Conservation (phyloP, 2,329 filamentous ascomycete genomes). For the Fusarium sublunatum region DNA sequence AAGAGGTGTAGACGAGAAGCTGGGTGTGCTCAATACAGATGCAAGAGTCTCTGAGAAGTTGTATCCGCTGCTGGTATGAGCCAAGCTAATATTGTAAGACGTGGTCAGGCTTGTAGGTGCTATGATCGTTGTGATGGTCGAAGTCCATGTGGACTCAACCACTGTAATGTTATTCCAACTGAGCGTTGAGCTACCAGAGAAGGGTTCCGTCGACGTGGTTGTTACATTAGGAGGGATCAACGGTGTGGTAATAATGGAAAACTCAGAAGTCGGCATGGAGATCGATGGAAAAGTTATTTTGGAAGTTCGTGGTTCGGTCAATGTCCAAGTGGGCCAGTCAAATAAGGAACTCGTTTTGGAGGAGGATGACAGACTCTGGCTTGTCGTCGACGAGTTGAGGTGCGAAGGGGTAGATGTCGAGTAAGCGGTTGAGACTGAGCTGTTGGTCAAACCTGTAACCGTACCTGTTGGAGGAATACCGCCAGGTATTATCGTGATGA, state of each 20-base stretch:
- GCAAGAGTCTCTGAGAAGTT: slow-evolving; percentile 19
- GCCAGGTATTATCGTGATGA: slow-evolving; percentile 36
- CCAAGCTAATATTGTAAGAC: slow-evolving; percentile 14
- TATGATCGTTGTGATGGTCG: slow-evolving; percentile 30
- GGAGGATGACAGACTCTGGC: not conserved
- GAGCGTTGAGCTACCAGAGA: not conserved
- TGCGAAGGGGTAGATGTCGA: slow-evolving; percentile 10
- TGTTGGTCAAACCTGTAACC: slow-evolving; percentile 6
- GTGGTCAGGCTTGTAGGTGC: slow-evolving; percentile 8
- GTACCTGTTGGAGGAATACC: slow-evolving; percentile 20
- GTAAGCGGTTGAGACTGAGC: slow-evolving; percentile 14
- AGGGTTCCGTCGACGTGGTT: slow-evolving; percentile 2
- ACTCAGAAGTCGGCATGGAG: slow-evolving; percentile 13
- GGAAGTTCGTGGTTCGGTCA: slow-evolving; percentile 12
- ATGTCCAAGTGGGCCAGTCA: slow-evolving; percentile 35
- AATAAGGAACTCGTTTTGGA: slow-evolving; percentile 10
- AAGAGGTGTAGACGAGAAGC: slow-evolving; percentile 3
- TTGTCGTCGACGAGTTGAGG: slow-evolving; percentile 13
- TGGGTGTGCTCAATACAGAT: slow-evolving; percentile 5
- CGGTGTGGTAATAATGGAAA: slow-evolving; percentile 22
- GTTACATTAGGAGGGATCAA: slow-evolving; percentile 20
- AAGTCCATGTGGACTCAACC: slow-evolving; percentile 23
- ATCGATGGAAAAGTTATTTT: slow-evolving; percentile 4
- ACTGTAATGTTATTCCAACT: slow-evolving; percentile 9
- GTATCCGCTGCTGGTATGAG: slow-evolving; percentile 25